Base-by-base conservation (phyloP, 768 basidiomycete species). In the Hericium coralloides region DNA sequence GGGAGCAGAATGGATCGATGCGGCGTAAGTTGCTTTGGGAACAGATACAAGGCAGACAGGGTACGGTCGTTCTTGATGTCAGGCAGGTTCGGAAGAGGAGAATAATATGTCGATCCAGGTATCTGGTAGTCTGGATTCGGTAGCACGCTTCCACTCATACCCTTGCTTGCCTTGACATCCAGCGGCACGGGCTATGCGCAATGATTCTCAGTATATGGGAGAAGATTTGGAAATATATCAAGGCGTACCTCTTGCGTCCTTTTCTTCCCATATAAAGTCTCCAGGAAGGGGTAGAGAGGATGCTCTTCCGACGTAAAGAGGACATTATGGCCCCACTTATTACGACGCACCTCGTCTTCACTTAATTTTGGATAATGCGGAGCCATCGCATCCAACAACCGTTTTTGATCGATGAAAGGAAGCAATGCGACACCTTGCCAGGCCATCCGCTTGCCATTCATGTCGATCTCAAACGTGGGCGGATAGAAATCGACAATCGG, bases 381-480 rank as follows among this genome's bases (percentile, higher is more conserved):
- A 8, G 76, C 80, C 87, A 99, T 92, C 3, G 94, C 92, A 37
- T 82, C 85, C 55, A 98, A 73, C 23, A 99, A 73, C 37, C 94
- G 81, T 55, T 78, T 79, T 68, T 85, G 79, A 66, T 98, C 91
- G 60, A 99, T 98, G 76, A 98, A 99, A 0, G 97, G 95, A 20
- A 99, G 76, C 9, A 99, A 75, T 0, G 97, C 95, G 56, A 99
- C 93, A 55, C 97, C 97, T 70, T 99, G 95, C 97, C 97, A 99
- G 7, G 90, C 79, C 95, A 98, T 98, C 73, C 89, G 91, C 75
- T 98, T 98, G 58, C 97, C 97, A 66, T 99, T 99, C 97, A 99
- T 99, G 70, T 99, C 97, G 66, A 98, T 87, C 64, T 95, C 84
- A 69, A 99, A 99, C 15, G 87, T 82, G 0, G 77, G 60, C 0